Evolutionary conservation across 495 filamentous ascomycete genomes (phyloP).

Genomic region (Hypoxylon fragiforme): DNA sequence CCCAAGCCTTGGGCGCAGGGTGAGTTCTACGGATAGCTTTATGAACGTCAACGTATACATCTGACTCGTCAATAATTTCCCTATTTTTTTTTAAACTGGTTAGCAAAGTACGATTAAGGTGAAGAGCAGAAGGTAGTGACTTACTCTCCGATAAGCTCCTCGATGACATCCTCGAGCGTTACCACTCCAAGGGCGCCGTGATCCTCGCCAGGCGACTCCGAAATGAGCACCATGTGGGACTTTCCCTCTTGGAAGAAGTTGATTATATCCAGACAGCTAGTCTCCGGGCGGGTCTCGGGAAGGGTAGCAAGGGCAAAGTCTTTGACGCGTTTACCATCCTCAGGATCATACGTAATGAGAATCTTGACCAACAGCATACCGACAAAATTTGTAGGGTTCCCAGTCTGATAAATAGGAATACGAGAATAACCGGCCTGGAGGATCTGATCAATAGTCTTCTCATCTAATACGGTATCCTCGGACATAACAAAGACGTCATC

Average conservation of each 20-base stretch:
- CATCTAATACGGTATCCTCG: conserved; percentile 86
- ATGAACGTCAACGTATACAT: conserved; percentile 95
- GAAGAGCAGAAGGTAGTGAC: conserved; percentile 41
- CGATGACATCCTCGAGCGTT: conserved; percentile 96
- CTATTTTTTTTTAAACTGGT: conserved; percentile 45
- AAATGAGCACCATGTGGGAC: conserved; percentile 97
- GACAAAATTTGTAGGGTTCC: conserved; percentile 83
- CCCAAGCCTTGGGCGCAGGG: conserved; percentile 51
- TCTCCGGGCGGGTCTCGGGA: conserved; percentile 91
- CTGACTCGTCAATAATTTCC: conserved; percentile 82
- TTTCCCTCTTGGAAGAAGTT: conserved; percentile 99
- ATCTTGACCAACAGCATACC: conserved; percentile 99
- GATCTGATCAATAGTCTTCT: conserved; percentile 89
- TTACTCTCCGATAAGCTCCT: conserved; percentile 96
- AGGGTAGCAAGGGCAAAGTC: conserved; percentile 93
- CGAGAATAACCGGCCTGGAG: conserved; percentile 91
- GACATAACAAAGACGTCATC: conserved; percentile 95
- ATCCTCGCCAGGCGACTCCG: conserved; percentile 84
- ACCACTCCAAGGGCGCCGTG: conserved; percentile 90
- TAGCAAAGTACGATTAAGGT: conserved; percentile 2
- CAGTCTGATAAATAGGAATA: conserved; percentile 88
- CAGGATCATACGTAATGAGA: conserved; percentile 96
- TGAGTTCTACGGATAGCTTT: conserved; percentile 82
- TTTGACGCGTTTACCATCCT: conserved; percentile 79
- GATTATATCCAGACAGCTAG: conserved; percentile 95